Conservation (phyloP, 345 rosid genomes). For the Salix arbutifolia region DNA sequence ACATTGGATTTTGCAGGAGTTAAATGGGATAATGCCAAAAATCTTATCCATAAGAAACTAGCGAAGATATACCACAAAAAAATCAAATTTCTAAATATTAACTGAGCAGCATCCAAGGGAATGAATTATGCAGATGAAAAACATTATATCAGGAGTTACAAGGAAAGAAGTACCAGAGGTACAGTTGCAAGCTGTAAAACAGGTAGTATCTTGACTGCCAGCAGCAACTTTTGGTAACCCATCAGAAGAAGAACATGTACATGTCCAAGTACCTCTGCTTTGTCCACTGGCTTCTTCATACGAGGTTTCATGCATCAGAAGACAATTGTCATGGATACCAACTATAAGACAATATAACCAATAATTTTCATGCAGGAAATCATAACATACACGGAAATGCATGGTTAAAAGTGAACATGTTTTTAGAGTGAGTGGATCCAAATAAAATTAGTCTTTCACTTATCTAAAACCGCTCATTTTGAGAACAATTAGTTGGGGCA, state of each 20-base stretch:
- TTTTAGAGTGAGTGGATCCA: background rate
- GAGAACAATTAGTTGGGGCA: background rate
- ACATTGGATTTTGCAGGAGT: background rate
- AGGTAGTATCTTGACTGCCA: constrained; percentile 38
- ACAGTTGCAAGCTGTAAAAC: constrained; percentile 89
- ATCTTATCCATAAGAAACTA: background rate
- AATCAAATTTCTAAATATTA: background rate
- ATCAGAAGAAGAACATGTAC: constrained; percentile 57
- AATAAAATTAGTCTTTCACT: background rate
- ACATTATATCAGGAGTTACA: background rate
- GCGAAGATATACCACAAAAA: background rate
- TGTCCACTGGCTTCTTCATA: constrained; percentile 35
- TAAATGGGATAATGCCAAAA: background rate
- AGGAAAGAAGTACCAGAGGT: constrained; percentile 52
- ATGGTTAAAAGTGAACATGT: background rate
- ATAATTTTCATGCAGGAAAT: background rate
- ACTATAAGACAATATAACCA: background rate
- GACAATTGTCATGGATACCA: background rate
- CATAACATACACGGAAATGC: background rate
- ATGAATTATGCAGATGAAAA: background rate
- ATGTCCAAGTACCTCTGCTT: constrained; percentile 54
- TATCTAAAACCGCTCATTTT: background rate
- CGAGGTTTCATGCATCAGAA: constrained; percentile 8
- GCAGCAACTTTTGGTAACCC: constrained; percentile 68
- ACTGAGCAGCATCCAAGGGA: background rate